Percentiles rank a stretch among this genome's conserved stretches.
phyloP scores from a whole-genome alignment of 495 filamentous ascomycete genomes.

The Gamarada debralockiae region DNA sequence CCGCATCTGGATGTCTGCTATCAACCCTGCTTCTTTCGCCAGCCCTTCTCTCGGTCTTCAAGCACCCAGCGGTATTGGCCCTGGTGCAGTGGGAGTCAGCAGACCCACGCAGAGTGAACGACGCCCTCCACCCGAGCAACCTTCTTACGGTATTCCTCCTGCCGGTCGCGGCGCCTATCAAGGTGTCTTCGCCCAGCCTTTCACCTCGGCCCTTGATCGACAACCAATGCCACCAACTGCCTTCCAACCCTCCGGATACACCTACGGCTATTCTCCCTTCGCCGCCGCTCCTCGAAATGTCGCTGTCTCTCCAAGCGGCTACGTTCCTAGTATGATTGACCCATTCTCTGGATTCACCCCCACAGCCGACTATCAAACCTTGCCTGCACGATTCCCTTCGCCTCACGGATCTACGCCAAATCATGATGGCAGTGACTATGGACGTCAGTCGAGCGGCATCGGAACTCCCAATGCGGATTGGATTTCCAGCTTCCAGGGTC shows the following conservation, averaged over 20 bases:
- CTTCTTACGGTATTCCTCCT: constrained; percentile 32
- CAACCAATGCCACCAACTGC: constrained; percentile 11
- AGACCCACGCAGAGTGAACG: constrained; percentile 39
- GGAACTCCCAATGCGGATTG: constrained; percentile 25
- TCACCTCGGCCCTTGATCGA: constrained; percentile 15
- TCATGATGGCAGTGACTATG: constrained; percentile 21
- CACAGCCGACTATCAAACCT: constrained; percentile 35
- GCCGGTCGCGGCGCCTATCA: constrained; percentile 32
- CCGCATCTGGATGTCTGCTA: constrained; percentile 98
- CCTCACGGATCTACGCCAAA: constrained; percentile 14
- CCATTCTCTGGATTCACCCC: constrained; percentile 39
- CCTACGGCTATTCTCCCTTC: constrained; percentile 42
- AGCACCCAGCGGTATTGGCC: constrained; percentile 58
- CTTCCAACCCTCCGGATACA: constrained; percentile 18
- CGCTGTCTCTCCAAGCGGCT: constrained; percentile 24
- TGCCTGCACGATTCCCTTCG: constrained; percentile 39
- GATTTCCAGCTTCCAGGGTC: constrained; percentile 45
- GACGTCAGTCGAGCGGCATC: constrained; percentile 8
- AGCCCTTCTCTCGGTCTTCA: constrained; percentile 70
- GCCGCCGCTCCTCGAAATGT: constrained; percentile 34
- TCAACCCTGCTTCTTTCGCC: constrained; percentile 97
- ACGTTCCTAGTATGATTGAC: constrained; percentile 33
- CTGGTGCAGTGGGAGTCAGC: constrained; percentile 51
- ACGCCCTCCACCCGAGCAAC: constrained; percentile 30
- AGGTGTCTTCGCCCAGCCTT: constrained; percentile 29